Percentiles rank a stretch among this genome's conserved stretches.
Conservation (phyloP, 805 yeast species). For the Candida morakotiae region DNA sequence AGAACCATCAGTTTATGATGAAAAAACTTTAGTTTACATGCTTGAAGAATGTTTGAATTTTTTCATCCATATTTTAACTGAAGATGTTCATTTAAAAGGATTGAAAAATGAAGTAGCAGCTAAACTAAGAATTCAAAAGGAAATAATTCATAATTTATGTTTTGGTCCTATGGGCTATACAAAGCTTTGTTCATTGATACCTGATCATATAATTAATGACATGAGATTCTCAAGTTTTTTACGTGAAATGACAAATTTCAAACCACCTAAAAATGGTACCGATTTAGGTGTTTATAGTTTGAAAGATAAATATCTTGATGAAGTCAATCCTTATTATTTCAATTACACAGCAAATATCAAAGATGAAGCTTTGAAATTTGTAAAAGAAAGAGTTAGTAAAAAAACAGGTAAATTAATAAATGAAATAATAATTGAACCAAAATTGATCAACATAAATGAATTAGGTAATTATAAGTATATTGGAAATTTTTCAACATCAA, state of each 20-base stretch:
- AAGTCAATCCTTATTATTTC: conserved; percentile 64
- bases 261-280: conserved; percentile 29
- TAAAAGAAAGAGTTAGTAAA: conserved; percentile 49
- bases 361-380: conserved; percentile 72
- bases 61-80: conserved; percentile 64
- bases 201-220: conserved; percentile 72
- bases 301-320: conserved; percentile 30
- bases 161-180: conserved; percentile 71
- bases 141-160: conserved; percentile 80
- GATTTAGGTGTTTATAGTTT: conserved; percentile 35
- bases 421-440: conserved; percentile 59
- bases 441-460: conserved; percentile 19
- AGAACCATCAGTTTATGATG: conserved; percentile 31
- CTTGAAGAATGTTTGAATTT: conserved; percentile 76
- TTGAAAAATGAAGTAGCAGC: conserved; percentile 44
- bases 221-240: conserved; percentile 62
- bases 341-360: conserved; percentile 74
- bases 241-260: conserved; percentile 28
- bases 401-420: conserved; percentile 33
- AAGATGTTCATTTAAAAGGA: conserved; percentile 56
- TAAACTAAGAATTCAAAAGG: conserved; percentile 53
- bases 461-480: conserved; percentile 40
- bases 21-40: conserved; percentile 52
- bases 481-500: conserved; percentile 50
- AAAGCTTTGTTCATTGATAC: conserved; percentile 61